These are phyloP conservation scores for Aspergillus unguis DNA, from an alignment of 2,329 filamentous ascomycete genomes.

Conservation along the genomic window DNA sequence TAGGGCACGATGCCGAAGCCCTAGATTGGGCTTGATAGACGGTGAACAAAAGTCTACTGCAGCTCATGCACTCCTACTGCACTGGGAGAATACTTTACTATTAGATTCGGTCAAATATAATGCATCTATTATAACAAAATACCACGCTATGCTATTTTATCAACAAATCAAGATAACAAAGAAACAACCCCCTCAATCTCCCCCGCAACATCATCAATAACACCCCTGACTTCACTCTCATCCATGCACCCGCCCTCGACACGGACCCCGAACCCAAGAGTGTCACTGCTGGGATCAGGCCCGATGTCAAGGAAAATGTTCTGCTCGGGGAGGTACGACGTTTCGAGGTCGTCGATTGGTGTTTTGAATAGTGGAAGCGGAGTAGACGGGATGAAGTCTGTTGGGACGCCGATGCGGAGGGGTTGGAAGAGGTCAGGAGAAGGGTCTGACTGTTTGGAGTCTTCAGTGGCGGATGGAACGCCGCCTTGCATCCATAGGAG, in stretches of 20 bases:
- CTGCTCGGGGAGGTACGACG: conserved; percentile 20
- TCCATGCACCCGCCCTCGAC: conserved; percentile 23
- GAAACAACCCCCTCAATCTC: conserved; percentile 20
- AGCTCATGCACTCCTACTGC: too few relatives aligned
- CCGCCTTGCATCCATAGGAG: conserved; percentile 28
- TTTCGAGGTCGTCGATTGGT: conserved; percentile 23
- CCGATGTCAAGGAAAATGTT: conserved; percentile 29
- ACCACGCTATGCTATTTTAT: too few relatives aligned
- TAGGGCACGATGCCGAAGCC: too few relatives aligned
- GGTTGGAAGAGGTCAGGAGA: conserved; percentile 17
- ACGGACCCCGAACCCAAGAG: conserved; percentile 28
- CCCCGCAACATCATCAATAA: conserved; percentile 19
- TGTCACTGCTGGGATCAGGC: conserved; percentile 22
- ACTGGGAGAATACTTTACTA: too few relatives aligned
- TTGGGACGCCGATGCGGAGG: conserved; percentile 25
- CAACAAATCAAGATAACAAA: too few relatives aligned
- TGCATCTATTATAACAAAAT: too few relatives aligned
- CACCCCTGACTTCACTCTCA: conserved; percentile 15
- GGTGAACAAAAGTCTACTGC: too few relatives aligned
- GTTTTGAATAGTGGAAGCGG: conserved; percentile 14
- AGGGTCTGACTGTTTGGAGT: too few relatives aligned
- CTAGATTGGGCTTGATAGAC: too few relatives aligned
- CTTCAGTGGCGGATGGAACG: neutral
- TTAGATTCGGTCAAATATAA: too few relatives aligned
- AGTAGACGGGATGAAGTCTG: conserved; percentile 23